These are phyloP conservation scores for Curvularia eragrostidis DNA, from an alignment of 2,329 filamentous ascomycete genomes.

Conservation along the genomic window DNA sequence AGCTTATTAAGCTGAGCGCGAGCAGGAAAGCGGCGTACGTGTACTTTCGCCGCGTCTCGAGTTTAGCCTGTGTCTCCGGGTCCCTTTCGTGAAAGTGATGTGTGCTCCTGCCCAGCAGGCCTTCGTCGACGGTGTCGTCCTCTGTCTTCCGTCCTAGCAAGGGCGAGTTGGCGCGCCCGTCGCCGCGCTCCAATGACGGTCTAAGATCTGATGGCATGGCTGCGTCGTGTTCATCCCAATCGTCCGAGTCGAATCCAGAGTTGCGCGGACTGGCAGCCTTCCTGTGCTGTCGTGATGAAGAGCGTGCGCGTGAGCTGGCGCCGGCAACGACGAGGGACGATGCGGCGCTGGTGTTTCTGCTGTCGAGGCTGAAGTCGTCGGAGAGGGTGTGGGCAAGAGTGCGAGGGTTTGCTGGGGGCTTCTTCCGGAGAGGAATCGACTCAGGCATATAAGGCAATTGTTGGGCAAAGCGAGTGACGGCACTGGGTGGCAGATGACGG, in stretches of 20 bases:
- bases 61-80: conserved; percentile 68
- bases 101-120: conserved; percentile 61
- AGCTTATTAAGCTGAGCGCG: conserved; percentile 80
- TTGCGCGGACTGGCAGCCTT: conserved; percentile 21
- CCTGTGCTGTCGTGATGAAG: conserved; percentile 27
- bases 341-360: conserved; percentile 14
- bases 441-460: conserved; percentile 48
- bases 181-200: conserved; percentile 49
- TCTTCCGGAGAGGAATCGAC: conserved; percentile 45
- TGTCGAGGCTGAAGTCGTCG: conserved; percentile 24
- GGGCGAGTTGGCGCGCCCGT: conserved; percentile 58
- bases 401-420: conserved; percentile 27
- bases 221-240: conserved; percentile 54
- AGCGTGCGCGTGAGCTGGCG: conserved; percentile 25
- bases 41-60: conserved; percentile 80
- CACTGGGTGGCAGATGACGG: conserved; percentile 15
- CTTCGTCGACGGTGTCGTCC: conserved; percentile 48
- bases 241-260: conserved; percentile 52
- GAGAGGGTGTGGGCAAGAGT: conserved; percentile 25
- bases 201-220: conserved; percentile 60
- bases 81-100: conserved; percentile 74
- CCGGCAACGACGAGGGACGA: conserved; percentile 36
- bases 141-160: conserved; percentile 57
- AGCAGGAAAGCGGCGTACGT: conserved; percentile 86
- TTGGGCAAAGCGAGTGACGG: conserved; percentile 25